A percentile compares a stretch with the other conserved stretches of the same genome.
phyloP scores from a whole-genome alignment of 129 eudicot genomes.

The Dittrichia graveolens region DNA sequence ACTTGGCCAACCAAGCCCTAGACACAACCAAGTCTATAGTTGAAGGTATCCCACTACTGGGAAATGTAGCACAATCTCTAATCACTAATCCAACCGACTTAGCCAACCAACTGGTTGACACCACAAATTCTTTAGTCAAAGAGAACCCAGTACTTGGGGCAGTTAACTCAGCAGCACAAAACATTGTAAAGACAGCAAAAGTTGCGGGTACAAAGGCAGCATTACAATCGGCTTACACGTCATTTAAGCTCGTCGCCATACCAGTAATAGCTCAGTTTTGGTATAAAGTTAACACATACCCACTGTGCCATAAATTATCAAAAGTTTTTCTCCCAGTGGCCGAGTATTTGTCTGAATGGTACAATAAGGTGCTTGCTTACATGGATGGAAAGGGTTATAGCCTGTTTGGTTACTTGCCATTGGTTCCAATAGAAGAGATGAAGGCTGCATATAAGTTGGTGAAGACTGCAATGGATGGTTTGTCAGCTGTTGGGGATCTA shows the following conservation, averaged over 20 bases:
- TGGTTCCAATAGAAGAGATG: constrained; percentile 57
- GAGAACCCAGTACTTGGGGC: constrained; percentile 26
- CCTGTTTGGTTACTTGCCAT: constrained; percentile 48
- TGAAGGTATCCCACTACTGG: constrained; percentile 30
- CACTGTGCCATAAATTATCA: constrained; percentile 42
- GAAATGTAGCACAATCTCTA: constrained; percentile 20
- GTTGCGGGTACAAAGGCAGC: constrained; percentile 51
- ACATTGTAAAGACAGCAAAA: constrained; percentile 37
- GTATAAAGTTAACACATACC: constrained; percentile 44
- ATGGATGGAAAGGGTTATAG: constrained; percentile 50
- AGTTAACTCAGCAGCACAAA: constrained; percentile 33
- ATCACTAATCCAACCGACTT: constrained; percentile 11
- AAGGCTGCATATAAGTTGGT: constrained; percentile 64
- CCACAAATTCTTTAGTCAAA: constrained; percentile 12
- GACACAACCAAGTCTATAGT: constrained; percentile 23
- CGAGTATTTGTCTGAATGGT: constrained; percentile 47
- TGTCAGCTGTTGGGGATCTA: constrained; percentile 27
- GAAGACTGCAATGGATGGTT: constrained; percentile 43
- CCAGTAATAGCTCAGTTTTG: constrained; percentile 48
- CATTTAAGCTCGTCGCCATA: constrained; percentile 39
- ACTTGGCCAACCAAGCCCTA: constrained; percentile 19
- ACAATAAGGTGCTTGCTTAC: constrained; percentile 39
- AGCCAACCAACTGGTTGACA: not conserved
- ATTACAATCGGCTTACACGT: constrained; percentile 35
- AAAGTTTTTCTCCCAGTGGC: constrained; percentile 49